Conservation (phyloP, 1,139 yeast species). For the Suhomyces yuchorum region DNA sequence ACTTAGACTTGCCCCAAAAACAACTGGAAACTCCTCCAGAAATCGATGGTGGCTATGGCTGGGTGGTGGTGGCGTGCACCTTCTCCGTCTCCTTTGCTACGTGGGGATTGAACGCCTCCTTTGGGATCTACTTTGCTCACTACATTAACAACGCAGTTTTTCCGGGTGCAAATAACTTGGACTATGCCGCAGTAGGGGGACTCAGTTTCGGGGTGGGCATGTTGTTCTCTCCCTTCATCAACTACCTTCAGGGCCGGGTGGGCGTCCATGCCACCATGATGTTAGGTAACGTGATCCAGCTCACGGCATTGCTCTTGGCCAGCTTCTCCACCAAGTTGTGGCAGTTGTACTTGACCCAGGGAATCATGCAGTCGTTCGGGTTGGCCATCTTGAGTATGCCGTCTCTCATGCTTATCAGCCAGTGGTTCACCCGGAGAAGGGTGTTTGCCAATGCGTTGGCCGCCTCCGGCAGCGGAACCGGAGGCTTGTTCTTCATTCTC, state of each 20-base stretch:
- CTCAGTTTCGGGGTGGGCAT: background rate
- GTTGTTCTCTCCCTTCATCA: background rate
- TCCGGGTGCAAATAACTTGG: background rate
- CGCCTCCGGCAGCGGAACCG: background rate
- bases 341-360: background rate
- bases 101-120: background rate
- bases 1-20: too few species aligned
- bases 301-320: background rate
- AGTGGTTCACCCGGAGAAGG: constrained; percentile 55
- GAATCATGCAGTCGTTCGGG: constrained; percentile 22
- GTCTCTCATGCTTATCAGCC: constrained; percentile 24
- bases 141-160: background rate
- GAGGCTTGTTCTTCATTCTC: background rate
- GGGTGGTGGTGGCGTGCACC: background rate
- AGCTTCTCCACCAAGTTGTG: background rate
- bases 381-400: constrained; percentile 57
- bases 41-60: background rate
- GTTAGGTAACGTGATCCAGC: background rate
- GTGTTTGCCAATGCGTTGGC: background rate
- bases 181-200: background rate
- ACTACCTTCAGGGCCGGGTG: background rate
- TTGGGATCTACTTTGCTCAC: background rate
- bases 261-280: background rate
- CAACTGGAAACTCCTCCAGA: too few species aligned
- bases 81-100: background rate